Percentiles rank a stretch among this genome's conserved stretches.
Conservation (phyloP, 805 yeast genomes). For the Myxozyma udenii region DNA sequence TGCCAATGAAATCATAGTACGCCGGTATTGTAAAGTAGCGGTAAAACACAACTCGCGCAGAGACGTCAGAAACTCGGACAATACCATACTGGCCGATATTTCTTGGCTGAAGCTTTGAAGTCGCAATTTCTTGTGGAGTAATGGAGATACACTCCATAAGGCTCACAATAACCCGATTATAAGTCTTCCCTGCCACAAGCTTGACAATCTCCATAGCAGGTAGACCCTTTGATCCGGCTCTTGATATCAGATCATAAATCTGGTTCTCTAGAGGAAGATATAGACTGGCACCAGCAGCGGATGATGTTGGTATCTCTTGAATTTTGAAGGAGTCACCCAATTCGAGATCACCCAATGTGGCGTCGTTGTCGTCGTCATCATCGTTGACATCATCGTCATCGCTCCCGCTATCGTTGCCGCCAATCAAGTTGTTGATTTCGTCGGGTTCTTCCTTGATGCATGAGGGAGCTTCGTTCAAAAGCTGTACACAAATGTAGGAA, state of each 20-base stretch:
- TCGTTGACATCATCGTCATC: constrained; percentile 36
- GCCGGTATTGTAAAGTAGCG: constrained; percentile 54
- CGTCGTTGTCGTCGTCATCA: constrained; percentile 33
- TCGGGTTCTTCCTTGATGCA: constrained; percentile 33
- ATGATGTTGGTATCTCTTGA: constrained; percentile 7
- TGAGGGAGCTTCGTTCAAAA: constrained; percentile 7
- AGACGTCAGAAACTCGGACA: constrained; percentile 64
- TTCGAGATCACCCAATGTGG: constrained; percentile 27
- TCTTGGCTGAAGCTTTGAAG: constrained; percentile 34
- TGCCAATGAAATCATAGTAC: constrained; percentile 39
- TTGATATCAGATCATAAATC: constrained; percentile 49
- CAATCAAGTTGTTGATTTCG: constrained; percentile 1
- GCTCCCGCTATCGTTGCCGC: constrained; percentile 33
- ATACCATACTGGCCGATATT: constrained; percentile 42
- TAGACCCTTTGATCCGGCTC: constrained; percentile 50
- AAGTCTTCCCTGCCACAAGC: constrained; percentile 53
- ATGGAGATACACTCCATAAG: constrained; percentile 51
- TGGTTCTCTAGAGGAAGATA: constrained; percentile 67
- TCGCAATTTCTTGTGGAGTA: constrained; percentile 35
- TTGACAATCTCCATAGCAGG: constrained; percentile 56
- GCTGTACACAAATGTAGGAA: constrained; percentile 41
- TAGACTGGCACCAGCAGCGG: constrained; percentile 42
- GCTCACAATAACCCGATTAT: constrained; percentile 51
- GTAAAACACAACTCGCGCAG: constrained; percentile 70
- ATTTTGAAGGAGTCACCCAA: constrained; percentile 11